Conservation (phyloP, 139 green algal genomes). For the Chlamydomonas incerta region DNA sequence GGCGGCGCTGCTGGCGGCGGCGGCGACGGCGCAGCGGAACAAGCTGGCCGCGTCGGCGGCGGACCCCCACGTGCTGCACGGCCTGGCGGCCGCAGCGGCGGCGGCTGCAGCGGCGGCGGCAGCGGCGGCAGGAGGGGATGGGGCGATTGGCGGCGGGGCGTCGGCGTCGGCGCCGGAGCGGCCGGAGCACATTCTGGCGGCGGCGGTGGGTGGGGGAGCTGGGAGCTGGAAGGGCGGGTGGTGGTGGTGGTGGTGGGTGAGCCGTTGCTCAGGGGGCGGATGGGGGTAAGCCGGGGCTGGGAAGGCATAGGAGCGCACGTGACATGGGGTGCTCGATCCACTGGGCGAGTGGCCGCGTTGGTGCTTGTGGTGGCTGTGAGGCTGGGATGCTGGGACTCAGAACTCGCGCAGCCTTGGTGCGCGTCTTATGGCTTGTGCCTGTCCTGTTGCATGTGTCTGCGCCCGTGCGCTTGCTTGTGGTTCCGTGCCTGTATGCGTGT, state of each 20-base stretch:
- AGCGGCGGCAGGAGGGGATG: conserved; percentile 28
- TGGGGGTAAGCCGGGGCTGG: too few species aligned
- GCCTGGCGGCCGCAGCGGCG: conserved; percentile 16
- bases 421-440: too few species aligned
- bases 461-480: neutral
- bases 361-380: too few species aligned
- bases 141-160: neutral
- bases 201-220: neutral
- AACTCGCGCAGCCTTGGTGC: too few species aligned
- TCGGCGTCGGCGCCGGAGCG: neutral
- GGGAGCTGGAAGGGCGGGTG: too few species aligned
- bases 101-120: conserved; percentile 11
- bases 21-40: neutral
- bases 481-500: neutral
- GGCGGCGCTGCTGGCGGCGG: conserved; percentile 53
- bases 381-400: too few species aligned
- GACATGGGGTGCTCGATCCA: too few species aligned
- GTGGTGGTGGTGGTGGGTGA: too few species aligned
- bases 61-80: neutral
- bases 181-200: conserved; percentile 14
- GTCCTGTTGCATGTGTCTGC: too few species aligned
- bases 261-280: too few species aligned
- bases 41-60: conserved; percentile 29
- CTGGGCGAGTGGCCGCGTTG: too few species aligned
- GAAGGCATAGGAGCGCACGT: too few species aligned